phyloP scores from a whole-genome alignment of 129 eudicot species.

The Mikania micrantha region DNA sequence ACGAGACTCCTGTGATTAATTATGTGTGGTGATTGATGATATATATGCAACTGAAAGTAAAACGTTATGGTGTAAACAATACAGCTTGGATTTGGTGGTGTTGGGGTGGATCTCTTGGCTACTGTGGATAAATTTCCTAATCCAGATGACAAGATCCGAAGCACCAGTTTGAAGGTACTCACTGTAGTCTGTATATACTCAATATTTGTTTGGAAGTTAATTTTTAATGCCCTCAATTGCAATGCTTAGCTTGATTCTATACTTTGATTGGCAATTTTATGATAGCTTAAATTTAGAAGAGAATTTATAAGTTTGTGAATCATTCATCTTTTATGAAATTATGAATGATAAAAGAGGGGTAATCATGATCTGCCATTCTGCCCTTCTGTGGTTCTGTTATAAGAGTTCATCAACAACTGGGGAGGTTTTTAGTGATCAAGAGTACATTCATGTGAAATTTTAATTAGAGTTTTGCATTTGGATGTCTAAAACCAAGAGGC shows the following conservation, averaged over 20 bases:
- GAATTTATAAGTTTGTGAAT: not conserved
- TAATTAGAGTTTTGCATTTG: not conserved
- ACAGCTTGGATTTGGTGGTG: constrained; percentile 75
- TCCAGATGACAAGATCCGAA: constrained; percentile 87
- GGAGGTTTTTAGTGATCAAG: not conserved
- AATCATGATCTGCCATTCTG: not conserved
- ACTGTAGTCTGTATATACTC: not conserved
- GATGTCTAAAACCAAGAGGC: not conserved
- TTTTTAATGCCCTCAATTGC: not conserved
- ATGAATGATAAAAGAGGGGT: not conserved
- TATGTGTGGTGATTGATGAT: too few relatives aligned
- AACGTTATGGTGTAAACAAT: constrained; percentile 2
- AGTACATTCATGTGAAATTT: constrained; percentile 3
- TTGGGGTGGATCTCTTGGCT: constrained; percentile 61
- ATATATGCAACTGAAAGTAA: not conserved
- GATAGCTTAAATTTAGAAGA: not conserved
- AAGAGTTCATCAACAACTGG: not conserved
- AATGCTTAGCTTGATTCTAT: constrained; percentile 4
- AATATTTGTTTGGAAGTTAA: not conserved
- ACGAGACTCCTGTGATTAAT: too few relatives aligned
- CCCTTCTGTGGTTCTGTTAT: too few relatives aligned
- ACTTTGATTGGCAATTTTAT: not conserved
- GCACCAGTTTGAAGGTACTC: constrained; percentile 68
- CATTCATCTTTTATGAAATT: not conserved
- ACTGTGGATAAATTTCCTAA: constrained; percentile 66